Evolutionary conservation across 352 stramenopile species (phyloP), one percentile per base, ranked within the genome.

Genomic region (Phytophthora vignae): DNA sequence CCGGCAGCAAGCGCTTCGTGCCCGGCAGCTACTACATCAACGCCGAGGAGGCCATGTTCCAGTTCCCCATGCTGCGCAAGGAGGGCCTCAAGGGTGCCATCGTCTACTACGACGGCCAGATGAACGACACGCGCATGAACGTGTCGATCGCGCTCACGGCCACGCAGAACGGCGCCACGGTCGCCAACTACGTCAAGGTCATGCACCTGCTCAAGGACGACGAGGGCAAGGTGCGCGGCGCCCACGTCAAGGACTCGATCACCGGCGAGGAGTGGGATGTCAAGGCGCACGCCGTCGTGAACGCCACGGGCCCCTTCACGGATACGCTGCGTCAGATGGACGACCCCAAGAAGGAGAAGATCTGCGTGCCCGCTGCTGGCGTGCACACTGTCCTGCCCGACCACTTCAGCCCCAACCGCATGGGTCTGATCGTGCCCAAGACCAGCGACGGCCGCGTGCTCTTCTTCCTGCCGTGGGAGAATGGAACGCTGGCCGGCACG

Each of bases 381-480:
- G 95, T 99, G 40, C 97, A 99, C 83, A 85, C 98, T 1, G 93
- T 99, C 59, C 84, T 99, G 40, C 96, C 96, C 2, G 94, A 98
- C 78, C 94, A 99, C 82, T 99, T 98, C 64, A 98, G 90, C 60
- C 97, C 97, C 17, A 87, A 93, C 71, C 91, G 87, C 61, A 98
- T 99, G 93, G 97, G 97, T 1, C 79, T 99, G 17, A 99, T 99
- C 73, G 94, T 99, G 54, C 97, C 97, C 55, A 98, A 98, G 74
- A 99, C 97, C 10, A 94, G 88, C 36, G 97, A 99, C 69, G 95
- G 94, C 29, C 90, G 96, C 62, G 90, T 97, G 67, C 65, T 96
- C 22, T 99, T 99, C 86, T 99, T 99, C 81, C 72, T 99, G 66
- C 97, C 97, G 22, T 99, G 97, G 97, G 91, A 97, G 76, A 98